These are phyloP conservation scores for Chaetomium globosum DNA, from an alignment of 2,329 filamentous ascomycete genomes.

Conservation along the genomic window DNA sequence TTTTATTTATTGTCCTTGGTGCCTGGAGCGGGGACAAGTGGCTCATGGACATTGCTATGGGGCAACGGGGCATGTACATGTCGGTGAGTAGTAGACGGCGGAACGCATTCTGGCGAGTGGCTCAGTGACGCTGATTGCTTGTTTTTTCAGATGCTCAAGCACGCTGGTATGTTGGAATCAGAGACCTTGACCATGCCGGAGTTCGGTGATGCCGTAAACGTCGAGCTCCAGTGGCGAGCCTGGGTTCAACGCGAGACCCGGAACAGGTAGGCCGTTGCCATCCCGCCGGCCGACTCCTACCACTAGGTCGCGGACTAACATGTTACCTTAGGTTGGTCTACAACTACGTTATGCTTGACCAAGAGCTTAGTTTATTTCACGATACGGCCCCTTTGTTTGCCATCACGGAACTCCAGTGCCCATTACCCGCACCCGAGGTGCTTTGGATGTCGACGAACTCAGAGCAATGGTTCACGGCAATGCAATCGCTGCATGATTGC, in stretches of 20 bases:
- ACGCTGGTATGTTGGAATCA: slow-evolving; percentile 66
- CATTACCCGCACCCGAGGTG: slow-evolving; percentile 63
- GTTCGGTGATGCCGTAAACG: slow-evolving; percentile 48
- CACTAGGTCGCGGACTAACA: slow-evolving; percentile 29
- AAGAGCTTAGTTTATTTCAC: slow-evolving; percentile 69
- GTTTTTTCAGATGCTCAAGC: slow-evolving; percentile 61
- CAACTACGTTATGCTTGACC: slow-evolving; percentile 74
- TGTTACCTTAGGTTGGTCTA: slow-evolving; percentile 61
- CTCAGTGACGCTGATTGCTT: background rate
- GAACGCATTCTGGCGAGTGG: background rate
- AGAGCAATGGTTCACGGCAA: slow-evolving; percentile 60
- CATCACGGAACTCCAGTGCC: slow-evolving; percentile 65
- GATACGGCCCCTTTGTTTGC: slow-evolving; percentile 65
- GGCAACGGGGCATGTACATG: slow-evolving; percentile 72
- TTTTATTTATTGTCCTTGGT: slow-evolving; percentile 68
- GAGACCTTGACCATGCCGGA: slow-evolving; percentile 50
- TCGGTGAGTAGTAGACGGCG: slow-evolving; percentile 49
- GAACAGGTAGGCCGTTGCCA: slow-evolving; percentile 54
- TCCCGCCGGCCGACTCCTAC: background rate
- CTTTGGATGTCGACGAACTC: slow-evolving; percentile 65
- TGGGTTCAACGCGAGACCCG: slow-evolving; percentile 68
- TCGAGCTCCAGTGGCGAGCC: slow-evolving; percentile 60
- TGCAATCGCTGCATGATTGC: slow-evolving; percentile 62
- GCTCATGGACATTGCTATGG: slow-evolving; percentile 77
- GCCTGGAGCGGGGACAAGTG: slow-evolving; percentile 77